Evolutionary conservation across 441 rosid species (phyloP), one percentile per base, ranked within the genome.

Genomic region (Populus tomentosa): DNA sequence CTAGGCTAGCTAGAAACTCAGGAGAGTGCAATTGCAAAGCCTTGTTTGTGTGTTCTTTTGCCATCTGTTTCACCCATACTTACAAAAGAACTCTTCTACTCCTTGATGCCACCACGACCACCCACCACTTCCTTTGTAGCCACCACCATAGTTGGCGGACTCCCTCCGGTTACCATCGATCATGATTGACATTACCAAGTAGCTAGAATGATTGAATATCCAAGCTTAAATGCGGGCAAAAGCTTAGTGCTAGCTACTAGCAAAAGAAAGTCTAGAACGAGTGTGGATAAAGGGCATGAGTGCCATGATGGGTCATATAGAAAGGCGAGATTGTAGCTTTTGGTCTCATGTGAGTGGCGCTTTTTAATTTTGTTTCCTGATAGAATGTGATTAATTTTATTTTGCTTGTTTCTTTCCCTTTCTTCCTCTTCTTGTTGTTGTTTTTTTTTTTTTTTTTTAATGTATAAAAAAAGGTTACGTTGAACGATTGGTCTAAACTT

Each of bases 21-120:
- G 91, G 90, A 91, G 89, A 87, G 93, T 85, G 87, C 86, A 89
- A 85, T 86, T 89, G 95, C 93, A 89, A 85, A 86, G 91, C 89
- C 67, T 76, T 36, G 64, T 73, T 63, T 74, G 20, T 67, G 28
- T 75, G 40, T 74, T 74, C 69, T 81, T 83, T 80, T 71, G 79
- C 66, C 67, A 69, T 35, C 46, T 38, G 9, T 26, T 73, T 86
- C 83, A 76, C 5, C 81, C 84, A 59, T 80, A 82, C 80, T 83
- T 84, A 77, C 85, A 64, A 80, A 73, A 73, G 73, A 77, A 72
- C 82, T 79, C 67, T 65, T 67, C 82, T 70, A 67, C 76, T 1
- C 78, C 30, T 63, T 62, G 18, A 77, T 50, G 69, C 72, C 79
- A 32, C 77, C 79, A 67, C 40, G 77, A 56, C 74, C 77, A 42